Evolutionary conservation across 2,329 filamentous ascomycete genomes (phyloP).

Genomic region (Corniculantispora saksenae): DNA sequence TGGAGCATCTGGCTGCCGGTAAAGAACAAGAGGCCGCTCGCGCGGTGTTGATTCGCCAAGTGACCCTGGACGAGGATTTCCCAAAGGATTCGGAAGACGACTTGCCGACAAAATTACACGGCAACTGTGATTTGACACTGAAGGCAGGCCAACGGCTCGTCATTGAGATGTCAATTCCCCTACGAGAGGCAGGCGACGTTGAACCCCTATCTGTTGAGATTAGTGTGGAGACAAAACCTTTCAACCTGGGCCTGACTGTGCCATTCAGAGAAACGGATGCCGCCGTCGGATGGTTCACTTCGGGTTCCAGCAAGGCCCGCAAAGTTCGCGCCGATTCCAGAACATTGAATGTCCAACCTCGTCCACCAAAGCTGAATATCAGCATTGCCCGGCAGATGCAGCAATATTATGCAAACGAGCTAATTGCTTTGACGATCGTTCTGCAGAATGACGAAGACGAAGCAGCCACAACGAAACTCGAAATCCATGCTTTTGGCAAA

Average conservation of each 20-base stretch:
- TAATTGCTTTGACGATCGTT: conserved; percentile 66
- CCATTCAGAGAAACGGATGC: conserved; percentile 47
- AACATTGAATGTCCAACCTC: conserved; percentile 73
- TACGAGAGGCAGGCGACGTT: conserved; percentile 81
- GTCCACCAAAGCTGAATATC: conserved; percentile 89
- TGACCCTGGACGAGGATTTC: conserved; percentile 36
- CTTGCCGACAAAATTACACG: conserved; percentile 46
- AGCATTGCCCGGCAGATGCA: conserved; percentile 60
- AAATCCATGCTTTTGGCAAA: conserved; percentile 66
- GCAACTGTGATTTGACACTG: conserved; percentile 65
- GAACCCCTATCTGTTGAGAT: conserved; percentile 65
- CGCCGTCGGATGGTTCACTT: conserved; percentile 52
- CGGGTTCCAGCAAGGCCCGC: conserved; percentile 44
- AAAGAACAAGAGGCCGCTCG: conserved; percentile 19
- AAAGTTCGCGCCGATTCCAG: conserved; percentile 52
- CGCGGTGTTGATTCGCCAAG: conserved; percentile 27
- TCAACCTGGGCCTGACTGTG: conserved; percentile 68
- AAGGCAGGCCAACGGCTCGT: conserved; percentile 67
- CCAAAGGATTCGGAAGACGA: conserved; percentile 29
- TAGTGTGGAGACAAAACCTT: conserved; percentile 62
- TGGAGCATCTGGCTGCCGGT: conserved; percentile 44
- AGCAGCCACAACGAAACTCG: conserved; percentile 69
- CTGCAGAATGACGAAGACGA: conserved; percentile 83
- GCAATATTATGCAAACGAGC: conserved; percentile 85
- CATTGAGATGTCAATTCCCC: conserved; percentile 69